Evolutionary conservation across 2,329 filamentous ascomycete genomes (phyloP).

Genomic region (Aspergillus alliaceus): DNA sequence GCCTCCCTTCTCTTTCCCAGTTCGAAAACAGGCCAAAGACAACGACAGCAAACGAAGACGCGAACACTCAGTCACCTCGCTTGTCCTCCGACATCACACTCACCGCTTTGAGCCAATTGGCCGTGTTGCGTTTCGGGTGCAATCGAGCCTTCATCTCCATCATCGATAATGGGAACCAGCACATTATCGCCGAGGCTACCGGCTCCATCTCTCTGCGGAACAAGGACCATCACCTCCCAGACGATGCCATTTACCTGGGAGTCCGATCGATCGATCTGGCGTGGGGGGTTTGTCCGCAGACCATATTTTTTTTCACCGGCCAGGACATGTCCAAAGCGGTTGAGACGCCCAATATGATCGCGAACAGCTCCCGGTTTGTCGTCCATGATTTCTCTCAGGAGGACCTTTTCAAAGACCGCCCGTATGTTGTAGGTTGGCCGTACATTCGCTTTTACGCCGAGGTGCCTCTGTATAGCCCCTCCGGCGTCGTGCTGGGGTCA

Average conservation of each 20-base stretch:
- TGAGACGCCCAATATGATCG: conserved; percentile 3
- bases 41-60: background rate
- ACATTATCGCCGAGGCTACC: conserved; percentile 54
- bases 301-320: conserved; percentile 24
- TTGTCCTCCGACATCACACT: conserved; percentile 33
- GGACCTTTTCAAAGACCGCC: conserved; percentile 35
- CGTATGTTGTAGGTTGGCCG: conserved; percentile 33
- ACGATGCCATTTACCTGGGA: conserved; percentile 36
- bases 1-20: conserved; percentile 1
- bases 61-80: background rate
- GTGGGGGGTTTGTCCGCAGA: conserved; percentile 14
- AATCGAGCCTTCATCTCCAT: conserved; percentile 50
- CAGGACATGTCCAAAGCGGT: background rate
- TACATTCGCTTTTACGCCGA: conserved; percentile 55
- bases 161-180: conserved; percentile 47
- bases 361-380: conserved; percentile 25
- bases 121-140: conserved; percentile 43
- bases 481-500: conserved; percentile 57
- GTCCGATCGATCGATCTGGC: conserved; percentile 29
- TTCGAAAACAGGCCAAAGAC: background rate
- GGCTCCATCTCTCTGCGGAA: conserved; percentile 40
- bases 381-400: conserved; percentile 41
- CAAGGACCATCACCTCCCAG: conserved; percentile 22
- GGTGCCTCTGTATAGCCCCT: conserved; percentile 59
- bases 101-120: conserved; percentile 53